Evolutionary conservation across 441 rosid species (phyloP), one percentile per base, ranked within the genome.

Genomic region (Euphorbia celastroides): DNA sequence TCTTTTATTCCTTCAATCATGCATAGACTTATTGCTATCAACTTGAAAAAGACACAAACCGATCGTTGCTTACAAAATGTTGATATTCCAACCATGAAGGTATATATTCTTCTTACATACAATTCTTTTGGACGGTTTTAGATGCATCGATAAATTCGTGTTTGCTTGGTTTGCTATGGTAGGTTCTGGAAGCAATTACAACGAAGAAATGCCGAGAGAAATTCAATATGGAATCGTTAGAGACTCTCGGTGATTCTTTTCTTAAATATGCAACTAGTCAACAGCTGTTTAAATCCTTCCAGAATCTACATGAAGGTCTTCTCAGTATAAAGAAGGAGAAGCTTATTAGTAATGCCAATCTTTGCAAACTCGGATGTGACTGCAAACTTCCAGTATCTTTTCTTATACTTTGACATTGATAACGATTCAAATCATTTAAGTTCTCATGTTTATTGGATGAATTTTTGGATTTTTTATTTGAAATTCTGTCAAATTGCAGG

Each of bases 241-340:
- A 88, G 83, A 88, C 96, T 51, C 92, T 93, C 20, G 99, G 99
- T 1, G 99, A 91, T 74, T 89, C 97, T 31, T 91, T 93, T 65
- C 84, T 93, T 6, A 93, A 93, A 72, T 93, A 91, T 78, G 94
- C 90, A 31, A 83, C 74, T 36, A 71, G 96, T 77, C 90, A 88
- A 64, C 90, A 89, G 23, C 81, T 94, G 28, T 94, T 89, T 60
- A 85, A 83, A 71, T 63, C 74, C 0, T 57, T 75, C 70, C 80
- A 67, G 65, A 77, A 67, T 75, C 74, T 76, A 61, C 96, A 92
- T 9, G 98, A 88, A 68, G 99, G 99, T 71, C 81, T 89, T 77
- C 90, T 92, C 16, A 94, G 89, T 76, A 14, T 75, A 41, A 83
- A 79, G 77, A 94, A 81, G 76, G 94, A 88, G 0, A 80, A 57